Conservation (phyloP, 768 basidiomycete species). For the Hypsizygus marmoreus region DNA sequence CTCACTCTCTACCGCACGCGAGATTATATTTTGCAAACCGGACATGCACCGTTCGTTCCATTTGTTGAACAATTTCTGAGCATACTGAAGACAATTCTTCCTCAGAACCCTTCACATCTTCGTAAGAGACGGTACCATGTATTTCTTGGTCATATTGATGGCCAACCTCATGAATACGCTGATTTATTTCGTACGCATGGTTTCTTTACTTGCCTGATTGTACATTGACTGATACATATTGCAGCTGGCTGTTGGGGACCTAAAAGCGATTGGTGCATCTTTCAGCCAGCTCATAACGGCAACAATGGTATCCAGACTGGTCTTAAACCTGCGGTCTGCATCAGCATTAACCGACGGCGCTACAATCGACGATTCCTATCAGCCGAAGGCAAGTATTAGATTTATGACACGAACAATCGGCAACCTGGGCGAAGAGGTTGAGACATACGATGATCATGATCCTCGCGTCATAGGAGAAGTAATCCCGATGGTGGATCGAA, state of each 20-base stretch:
- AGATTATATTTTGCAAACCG: conserved; percentile 8
- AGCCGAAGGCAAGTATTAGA: neutral
- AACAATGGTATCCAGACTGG: conserved; percentile 30
- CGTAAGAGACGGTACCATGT: conserved; percentile 28
- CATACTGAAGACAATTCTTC: neutral
- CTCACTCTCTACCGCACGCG: conserved; percentile 15
- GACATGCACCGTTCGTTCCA: conserved; percentile 15
- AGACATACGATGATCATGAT: too few relatives aligned
- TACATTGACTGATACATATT: neutral
- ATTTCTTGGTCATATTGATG: conserved; percentile 27
- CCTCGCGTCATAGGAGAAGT: too few relatives aligned
- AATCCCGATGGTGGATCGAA: too few relatives aligned
- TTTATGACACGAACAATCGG: neutral
- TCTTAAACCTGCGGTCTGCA: conserved; percentile 29
- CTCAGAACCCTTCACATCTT: conserved; percentile 23
- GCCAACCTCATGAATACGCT: conserved; percentile 27
- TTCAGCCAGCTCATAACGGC: conserved; percentile 32
- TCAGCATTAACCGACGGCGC: neutral
- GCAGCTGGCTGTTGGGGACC: conserved; percentile 23
- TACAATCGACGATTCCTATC: neutral
- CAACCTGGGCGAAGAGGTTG: neutral
- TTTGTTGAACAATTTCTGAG: neutral
- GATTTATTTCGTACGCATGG: conserved; percentile 25
- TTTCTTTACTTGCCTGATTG: neutral
- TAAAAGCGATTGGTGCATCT: conserved; percentile 32